Percentiles rank a stretch among this genome's conserved stretches.
Evolutionary conservation across 345 rosid genomes (phyloP).

Genomic region (Citrus hindsii): DNA sequence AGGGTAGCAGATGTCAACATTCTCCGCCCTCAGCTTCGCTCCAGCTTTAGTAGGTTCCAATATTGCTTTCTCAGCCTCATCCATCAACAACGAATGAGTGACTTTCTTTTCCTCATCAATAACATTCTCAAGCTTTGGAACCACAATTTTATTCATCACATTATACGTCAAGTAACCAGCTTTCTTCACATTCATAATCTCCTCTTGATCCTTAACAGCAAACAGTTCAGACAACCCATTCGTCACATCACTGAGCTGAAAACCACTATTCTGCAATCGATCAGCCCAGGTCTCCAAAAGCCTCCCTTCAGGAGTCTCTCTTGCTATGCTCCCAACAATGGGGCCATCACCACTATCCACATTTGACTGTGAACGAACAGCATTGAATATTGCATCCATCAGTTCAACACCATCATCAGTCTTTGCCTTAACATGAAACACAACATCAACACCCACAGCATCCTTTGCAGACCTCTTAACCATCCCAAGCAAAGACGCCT

Average conservation of each 20-base stretch:
- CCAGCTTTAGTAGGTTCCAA: slow-evolving; percentile 74
- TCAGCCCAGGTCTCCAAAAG: slow-evolving; percentile 83
- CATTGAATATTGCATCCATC: slow-evolving; percentile 69
- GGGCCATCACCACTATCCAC: slow-evolving; percentile 38
- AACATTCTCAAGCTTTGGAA: slow-evolving; percentile 81
- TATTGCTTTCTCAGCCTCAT: slow-evolving; percentile 81
- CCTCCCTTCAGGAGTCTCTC: slow-evolving; percentile 83
- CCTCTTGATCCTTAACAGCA: slow-evolving; percentile 73
- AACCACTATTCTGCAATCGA: slow-evolving; percentile 49
- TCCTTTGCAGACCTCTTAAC: slow-evolving; percentile 61
- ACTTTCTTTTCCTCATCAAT: slow-evolving; percentile 92
- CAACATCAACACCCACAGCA: slow-evolving; percentile 57
- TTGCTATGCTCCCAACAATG: slow-evolving; percentile 64
- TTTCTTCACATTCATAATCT: slow-evolving; percentile 73
- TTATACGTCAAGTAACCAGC: slow-evolving; percentile 72
- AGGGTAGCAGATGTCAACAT: slow-evolving; percentile 94
- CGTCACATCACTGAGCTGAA: slow-evolving; percentile 63
- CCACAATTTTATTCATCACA: slow-evolving; percentile 84
- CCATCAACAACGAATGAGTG: slow-evolving; percentile 83
- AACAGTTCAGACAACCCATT: slow-evolving; percentile 79
- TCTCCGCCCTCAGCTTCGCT: slow-evolving; percentile 84
- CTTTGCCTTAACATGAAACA: slow-evolving; percentile 66
- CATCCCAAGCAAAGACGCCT: slow-evolving; percentile 69
- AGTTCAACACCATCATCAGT: slow-evolving; percentile 60
- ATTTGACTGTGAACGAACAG: slow-evolving; percentile 45